Percentiles rank a stretch among this genome's conserved stretches.
Conservation (phyloP, 192 early-diverging fungal genomes). For the Bifiguratus adelaidae region DNA sequence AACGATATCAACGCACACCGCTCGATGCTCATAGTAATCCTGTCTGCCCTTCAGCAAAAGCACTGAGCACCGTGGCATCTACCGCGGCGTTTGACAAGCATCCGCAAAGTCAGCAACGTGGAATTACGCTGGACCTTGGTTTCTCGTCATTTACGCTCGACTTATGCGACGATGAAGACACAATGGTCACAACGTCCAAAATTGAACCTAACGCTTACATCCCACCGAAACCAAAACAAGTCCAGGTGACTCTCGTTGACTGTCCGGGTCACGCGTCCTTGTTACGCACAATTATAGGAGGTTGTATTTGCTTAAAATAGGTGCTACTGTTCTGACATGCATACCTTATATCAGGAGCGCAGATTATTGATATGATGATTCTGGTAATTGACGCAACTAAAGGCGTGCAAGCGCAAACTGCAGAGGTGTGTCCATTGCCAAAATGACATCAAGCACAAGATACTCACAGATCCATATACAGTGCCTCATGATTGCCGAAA, state of each 20-base stretch:
- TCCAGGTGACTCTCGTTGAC: not conserved
- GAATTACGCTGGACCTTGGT: not conserved
- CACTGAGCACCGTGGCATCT: not conserved
- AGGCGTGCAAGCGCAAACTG: not conserved
- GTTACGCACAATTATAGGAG: not conserved
- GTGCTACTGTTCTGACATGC: not conserved
- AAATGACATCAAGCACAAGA: too few relatives aligned
- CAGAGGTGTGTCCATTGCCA: too few relatives aligned
- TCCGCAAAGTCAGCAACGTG: not conserved
- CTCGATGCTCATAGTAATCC: not conserved
- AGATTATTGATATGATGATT: not conserved
- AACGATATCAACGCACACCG: not conserved
- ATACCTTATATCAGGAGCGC: not conserved
- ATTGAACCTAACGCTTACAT: too few relatives aligned
- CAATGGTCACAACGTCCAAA: too few relatives aligned
- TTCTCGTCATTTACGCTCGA: not conserved
- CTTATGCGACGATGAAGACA: too few relatives aligned
- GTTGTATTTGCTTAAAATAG: not conserved
- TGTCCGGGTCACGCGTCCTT: not conserved
- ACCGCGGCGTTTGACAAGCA: slow-evolving; percentile 1
- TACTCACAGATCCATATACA: not conserved
- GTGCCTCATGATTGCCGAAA: slow-evolving; percentile 1
- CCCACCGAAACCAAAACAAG: too few relatives aligned
- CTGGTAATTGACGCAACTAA: not conserved
- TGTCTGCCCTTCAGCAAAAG: not conserved